phyloP scores from a whole-genome alignment of 1,139 yeast genomes.

The Sugiyamaella neomexicana region DNA sequence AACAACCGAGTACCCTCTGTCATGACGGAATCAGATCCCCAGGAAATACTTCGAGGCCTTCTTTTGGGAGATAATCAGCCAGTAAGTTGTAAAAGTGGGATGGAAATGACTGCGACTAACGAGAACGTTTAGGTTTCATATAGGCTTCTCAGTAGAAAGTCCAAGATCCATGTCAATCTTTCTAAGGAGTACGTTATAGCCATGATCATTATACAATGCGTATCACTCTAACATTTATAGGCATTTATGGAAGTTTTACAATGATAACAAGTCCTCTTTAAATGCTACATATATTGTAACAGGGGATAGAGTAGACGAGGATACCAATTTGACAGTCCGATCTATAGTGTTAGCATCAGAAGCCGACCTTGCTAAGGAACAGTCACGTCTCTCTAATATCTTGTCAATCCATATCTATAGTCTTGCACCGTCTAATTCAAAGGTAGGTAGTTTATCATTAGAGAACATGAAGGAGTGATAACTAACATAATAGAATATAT shows the following conservation, averaged over 20 bases:
- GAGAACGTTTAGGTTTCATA: neutral
- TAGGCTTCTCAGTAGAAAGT: slow-evolving; percentile 32
- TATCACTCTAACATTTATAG: slow-evolving; percentile 16
- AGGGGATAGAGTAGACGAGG: slow-evolving; percentile 16
- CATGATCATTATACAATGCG: neutral
- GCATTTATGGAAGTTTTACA: slow-evolving; percentile 24
- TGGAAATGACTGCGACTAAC: neutral
- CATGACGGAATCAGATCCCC: slow-evolving; percentile 16
- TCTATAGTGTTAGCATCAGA: slow-evolving; percentile 21
- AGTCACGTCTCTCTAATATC: slow-evolving; percentile 21
- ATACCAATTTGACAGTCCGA: neutral
- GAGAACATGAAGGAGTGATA: neutral
- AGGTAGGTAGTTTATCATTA: slow-evolving; percentile 16
- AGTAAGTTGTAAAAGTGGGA: slow-evolving; percentile 18
- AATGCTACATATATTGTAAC: slow-evolving; percentile 25
- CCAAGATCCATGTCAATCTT: slow-evolving; percentile 28
- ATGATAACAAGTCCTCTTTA: slow-evolving; percentile 18
- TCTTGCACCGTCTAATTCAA: slow-evolving; percentile 24
- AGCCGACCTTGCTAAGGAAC: slow-evolving; percentile 24
- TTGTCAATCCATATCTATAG: slow-evolving; percentile 30
- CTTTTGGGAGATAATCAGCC: slow-evolving; percentile 27
- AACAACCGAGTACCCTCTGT: neutral
- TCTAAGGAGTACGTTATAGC: slow-evolving; percentile 31
- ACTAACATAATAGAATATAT: slow-evolving; percentile 7
- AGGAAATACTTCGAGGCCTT: slow-evolving; percentile 23